Base-by-base conservation (phyloP, 768 basidiomycete genomes). In the Epithele typhae region DNA sequence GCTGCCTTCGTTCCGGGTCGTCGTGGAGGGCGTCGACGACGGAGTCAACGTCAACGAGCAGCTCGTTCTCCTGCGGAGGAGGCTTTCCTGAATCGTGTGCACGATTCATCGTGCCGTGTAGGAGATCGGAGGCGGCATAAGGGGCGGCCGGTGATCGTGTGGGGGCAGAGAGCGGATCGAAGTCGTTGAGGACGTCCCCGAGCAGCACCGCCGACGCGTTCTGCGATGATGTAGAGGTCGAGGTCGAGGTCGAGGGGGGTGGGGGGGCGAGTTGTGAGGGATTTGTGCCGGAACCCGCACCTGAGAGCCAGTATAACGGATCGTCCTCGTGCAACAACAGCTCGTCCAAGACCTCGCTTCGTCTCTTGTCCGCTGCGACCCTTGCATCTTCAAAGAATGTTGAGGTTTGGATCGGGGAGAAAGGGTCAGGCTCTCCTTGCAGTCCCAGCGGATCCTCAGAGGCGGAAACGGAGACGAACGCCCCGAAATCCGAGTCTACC, bases 281-380 rank as follows among this genome's bases (percentile, higher is more conserved):
- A 15, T 15, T 15, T 9, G 27, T 17, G 5, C 8, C 30, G 11
- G 30, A 21, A 8, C n/a, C 25, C 45, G 51, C 17, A 48, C 51
- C 51, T 39, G 56, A 38, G 23, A 79, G 46, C 69, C 80, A 83
- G 58, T 81, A 84, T 54, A 87, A 60, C 1, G 84, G 84, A 60
- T 88, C 84, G 41, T 85, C 81, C 62, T 87, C 76, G 49, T 84
- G 78, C 48, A 72, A 55, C 30, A 87, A 59, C 27, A 88, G 61
- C 58, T 89, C 85, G 37, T 83, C 77, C 40, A 88, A 66, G 5
- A 87, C 66, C 19, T 65, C 70, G 45, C 71, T 72, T 49, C 76
- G 30, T n/a, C n/a, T 79, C 32, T 67, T 69, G 41, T 78, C 77
- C 0, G 75, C 70, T 9, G 80, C 75, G 0, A 65, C 65, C 56